Evolutionary conservation across 2,329 filamentous ascomycete species (phyloP).

Genomic region (Trichoderma polysporum): DNA sequence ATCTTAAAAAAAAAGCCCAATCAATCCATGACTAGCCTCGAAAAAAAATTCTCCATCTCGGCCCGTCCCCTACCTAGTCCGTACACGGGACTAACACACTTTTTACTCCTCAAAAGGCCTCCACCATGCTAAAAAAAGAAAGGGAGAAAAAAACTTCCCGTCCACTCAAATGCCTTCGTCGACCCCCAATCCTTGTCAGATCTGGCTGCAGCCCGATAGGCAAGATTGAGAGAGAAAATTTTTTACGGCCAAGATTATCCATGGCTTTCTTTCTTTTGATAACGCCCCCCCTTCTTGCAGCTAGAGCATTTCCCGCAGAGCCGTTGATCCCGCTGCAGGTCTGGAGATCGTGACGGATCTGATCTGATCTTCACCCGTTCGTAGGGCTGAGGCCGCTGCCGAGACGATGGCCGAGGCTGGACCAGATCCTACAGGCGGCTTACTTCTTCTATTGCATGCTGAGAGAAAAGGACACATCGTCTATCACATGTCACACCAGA

Average conservation of each 20-base stretch:
- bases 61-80: no score
- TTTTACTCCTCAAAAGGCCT: no score
- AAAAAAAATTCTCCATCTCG: no score
- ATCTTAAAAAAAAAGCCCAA: no score
- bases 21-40: no score
- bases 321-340: conserved; percentile 7
- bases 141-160: neutral
- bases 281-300: neutral
- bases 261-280: neutral
- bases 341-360: conserved; percentile 4
- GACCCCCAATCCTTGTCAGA: neutral
- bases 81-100: no score
- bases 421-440: neutral
- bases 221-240: neutral
- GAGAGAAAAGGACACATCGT: no score
- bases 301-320: neutral
- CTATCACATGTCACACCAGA: neutral
- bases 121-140: neutral
- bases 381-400: conserved; percentile 14
- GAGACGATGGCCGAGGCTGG: neutral
- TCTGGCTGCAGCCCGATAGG: conserved; percentile 8
- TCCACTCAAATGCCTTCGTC: neutral
- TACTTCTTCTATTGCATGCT: neutral
- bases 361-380: neutral
- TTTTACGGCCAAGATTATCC: neutral